phyloP scores from a whole-genome alignment of 495 filamentous ascomycete genomes.

The Hypoxylon fuscum region DNA sequence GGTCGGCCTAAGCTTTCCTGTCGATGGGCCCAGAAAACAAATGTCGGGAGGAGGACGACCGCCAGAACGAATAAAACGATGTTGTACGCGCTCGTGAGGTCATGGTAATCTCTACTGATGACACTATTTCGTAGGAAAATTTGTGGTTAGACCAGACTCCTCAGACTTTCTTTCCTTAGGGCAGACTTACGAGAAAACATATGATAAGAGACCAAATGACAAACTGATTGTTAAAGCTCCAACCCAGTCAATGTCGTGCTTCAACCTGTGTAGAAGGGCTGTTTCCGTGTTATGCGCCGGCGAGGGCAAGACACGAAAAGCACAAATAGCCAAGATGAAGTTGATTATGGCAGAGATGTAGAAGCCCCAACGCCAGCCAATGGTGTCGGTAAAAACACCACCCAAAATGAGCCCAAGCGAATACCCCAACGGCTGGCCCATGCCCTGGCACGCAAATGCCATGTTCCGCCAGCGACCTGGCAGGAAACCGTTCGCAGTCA shows the following conservation, averaged over 20 bases:
- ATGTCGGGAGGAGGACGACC: conserved; percentile 54
- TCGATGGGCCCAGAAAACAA: conserved; percentile 56
- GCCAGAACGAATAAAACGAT: conserved; percentile 50
- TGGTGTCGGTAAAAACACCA: conserved; percentile 58
- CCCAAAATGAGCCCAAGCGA: conserved; percentile 63
- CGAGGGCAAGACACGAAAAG: background rate
- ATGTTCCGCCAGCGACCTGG: conserved; percentile 58
- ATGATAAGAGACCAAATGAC: conserved; percentile 57
- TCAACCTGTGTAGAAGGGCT: conserved; percentile 23
- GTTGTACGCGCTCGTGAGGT: conserved; percentile 14
- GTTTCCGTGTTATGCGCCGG: no score
- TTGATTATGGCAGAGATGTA: conserved; percentile 53
- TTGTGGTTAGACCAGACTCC: no score
- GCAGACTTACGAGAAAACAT: conserved; percentile 48
- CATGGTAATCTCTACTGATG: no score
- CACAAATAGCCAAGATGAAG: conserved; percentile 31
- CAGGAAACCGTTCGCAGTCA: conserved; percentile 49
- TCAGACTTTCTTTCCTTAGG: no score
- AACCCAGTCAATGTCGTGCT: conserved; percentile 60
- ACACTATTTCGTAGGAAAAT: no score
- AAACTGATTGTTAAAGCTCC: conserved; percentile 52
- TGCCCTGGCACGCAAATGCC: conserved; percentile 60
- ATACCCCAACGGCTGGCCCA: conserved; percentile 62
- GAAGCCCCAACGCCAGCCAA: conserved; percentile 59
- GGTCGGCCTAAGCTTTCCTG: conserved; percentile 53